Evolutionary conservation across 495 filamentous ascomycete genomes (phyloP), one percentile per base, ranked within the genome.

Genomic region (Neurospora sp.): DNA sequence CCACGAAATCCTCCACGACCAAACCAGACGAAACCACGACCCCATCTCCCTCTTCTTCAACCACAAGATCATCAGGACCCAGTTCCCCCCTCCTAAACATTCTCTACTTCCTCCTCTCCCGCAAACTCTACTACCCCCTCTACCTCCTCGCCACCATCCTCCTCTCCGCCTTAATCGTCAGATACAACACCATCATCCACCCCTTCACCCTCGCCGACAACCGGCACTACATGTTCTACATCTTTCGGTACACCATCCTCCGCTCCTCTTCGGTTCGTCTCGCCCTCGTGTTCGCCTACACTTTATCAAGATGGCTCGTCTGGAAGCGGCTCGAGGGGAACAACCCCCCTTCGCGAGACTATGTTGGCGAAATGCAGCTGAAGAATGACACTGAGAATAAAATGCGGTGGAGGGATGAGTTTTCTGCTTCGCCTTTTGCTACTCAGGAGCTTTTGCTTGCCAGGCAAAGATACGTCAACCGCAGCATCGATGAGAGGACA

Each of bases 151-250:
- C 70, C 37, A 78, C 78, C 38, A 22, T 81, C 9, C 35, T 78
- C 68, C 45, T 82, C n/a, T 81, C 83, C 4, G 18, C 75, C 8
- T 75, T 70, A 31, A 85, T 91, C 10, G 88, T 96, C 35, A 87
- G 89, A 74, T 91, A 85, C 86, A 98, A 98, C 85, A 98, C 96
- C 45, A 89, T 96, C 72, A 89, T 99, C 70, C 96, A 99, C 79
- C 96, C 96, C 1, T 99, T 98, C 76, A 97, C 95, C 1, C 87
- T 98, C 4, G 96, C 96, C 39, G 96, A 99, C 79, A 99, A 99
- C 82, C 86, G 96, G 3, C 96, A 98, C 79, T 99, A 97, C 83
- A 88, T 96, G 72, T 99, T 99, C 83, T 99, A 99, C 81, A 85
- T 96, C 72, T 98, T 99, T 84, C 91, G 93, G 0, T 88, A 96